Evolutionary conservation across 495 filamentous ascomycete genomes (phyloP), one percentile per base, ranked within the genome.

Genomic region (Penicillium turbatum): DNA sequence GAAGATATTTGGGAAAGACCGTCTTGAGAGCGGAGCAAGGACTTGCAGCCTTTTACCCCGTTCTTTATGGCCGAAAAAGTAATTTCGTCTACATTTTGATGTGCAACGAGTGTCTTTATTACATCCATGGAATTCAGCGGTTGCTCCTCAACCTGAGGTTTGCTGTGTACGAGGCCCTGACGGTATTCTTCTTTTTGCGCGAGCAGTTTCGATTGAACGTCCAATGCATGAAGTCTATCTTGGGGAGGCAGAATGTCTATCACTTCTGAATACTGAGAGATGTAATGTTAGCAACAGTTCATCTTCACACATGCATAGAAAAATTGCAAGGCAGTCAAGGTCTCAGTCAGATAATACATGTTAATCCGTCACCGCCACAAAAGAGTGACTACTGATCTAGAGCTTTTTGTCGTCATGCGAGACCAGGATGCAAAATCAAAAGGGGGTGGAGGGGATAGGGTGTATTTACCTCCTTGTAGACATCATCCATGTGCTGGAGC

Each of bases 321-420:
- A 42, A 54, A 57, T 43, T 17, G 51, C 36, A 48, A 41, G 45
- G 36, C 36, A 47, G 12, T 46, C 32, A 21, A 60, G 51, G 60
- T 72, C 71, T 73, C 66, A 43, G 58, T 78, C 74, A 72, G 73
- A 74, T 76, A 78, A 76, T 79, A 77, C 69, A 78, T 74, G 70
- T 65, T 65, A 67, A 62, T 78, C 76, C 59, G 74, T 81, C 78
- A 79, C 53, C 61, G 69, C 66, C 71, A 70, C 72, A 65, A 42
- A 40, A 40, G 50, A 54, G 73, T 69, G 71, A 68, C 75, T 80
- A 68, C 70, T 77, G 77, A 81, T 81, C 78, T 81, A 81, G 78
- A 81, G 78, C 78, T 81, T 68, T 75, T 68, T 76, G 64, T 78
- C 78, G 51, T 80, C 78, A 78, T 72, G 57, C 66, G 66, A 74